Base-by-base conservation (phyloP, 495 filamentous ascomycete species). In the Podospora tetraspora region DNA sequence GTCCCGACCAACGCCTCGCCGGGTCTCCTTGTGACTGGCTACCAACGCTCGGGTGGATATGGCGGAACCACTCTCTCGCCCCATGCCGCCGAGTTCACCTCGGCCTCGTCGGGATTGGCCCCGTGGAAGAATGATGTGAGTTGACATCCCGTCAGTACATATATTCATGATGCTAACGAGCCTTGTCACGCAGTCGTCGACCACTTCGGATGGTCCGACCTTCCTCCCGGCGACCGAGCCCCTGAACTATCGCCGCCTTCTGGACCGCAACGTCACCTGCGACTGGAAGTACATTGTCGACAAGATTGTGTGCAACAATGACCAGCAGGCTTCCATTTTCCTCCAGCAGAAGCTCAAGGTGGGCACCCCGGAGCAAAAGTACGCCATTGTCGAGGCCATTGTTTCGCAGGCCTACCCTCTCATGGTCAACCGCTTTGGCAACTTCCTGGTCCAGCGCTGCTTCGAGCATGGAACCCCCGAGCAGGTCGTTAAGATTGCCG, bases 201-300 rank as follows among this genome's bases (percentile, higher is more conserved):
- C 6, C 43, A 70, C 86, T 70, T 78, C 82, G 4, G 84, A 88
- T 59, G 87, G 87, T 58, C 89, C 90, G 71, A 94, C 91, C 0
- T 97, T 95, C 73, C 77, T 98, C 24, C 89, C 92, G 10, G 89
- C 94, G 1, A 89, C 89, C 23, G 96, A 98, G 77, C 96, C 95
- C n/a, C 84, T 97, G 59, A 99, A 99, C 76, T 99, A 99, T 69
- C 92, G 96, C 62, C 92, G 93, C 61, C 86, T 99, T 10, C 89
- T 98, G 43, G 95, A 99, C 75, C 94, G 95, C 71, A 97, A 93
- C 72, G 92, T 97, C 73, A 96, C 90, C 67, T 97, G 94, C 83
- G 95, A 98, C 80, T 99, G 96, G 95, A 97, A 94, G 79, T 97
- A 97, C 74, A 98, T 99, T 71, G 94, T 99, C 52, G 96, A 98